A percentile compares a stretch with the other conserved stretches of the same genome.
Evolutionary conservation across 2,329 filamentous ascomycete genomes (phyloP).

Genomic region (Penicillium sp.): DNA sequence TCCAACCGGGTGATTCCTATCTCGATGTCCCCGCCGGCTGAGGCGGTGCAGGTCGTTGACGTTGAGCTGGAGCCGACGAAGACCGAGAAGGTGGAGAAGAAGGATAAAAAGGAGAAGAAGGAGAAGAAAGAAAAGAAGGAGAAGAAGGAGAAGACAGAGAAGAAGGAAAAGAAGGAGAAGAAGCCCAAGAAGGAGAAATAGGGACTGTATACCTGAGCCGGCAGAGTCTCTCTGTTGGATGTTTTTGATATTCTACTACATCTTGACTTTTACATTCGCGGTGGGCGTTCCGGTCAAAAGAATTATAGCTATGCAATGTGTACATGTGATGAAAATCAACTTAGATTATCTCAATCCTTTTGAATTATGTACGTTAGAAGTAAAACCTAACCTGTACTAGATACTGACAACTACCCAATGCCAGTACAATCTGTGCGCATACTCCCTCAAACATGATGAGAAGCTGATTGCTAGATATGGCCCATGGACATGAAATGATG

Average conservation of each 20-base stretch:
- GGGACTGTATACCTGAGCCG: constrained; percentile 2
- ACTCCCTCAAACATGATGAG: too few relatives aligned
- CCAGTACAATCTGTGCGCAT: too few relatives aligned
- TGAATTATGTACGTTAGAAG: background rate
- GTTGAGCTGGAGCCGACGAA: constrained; percentile 11
- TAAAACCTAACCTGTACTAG: background rate
- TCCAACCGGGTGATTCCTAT: constrained; percentile 24
- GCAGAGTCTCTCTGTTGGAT: background rate
- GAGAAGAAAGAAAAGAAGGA: constrained; percentile 15
- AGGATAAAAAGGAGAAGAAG: constrained; percentile 15
- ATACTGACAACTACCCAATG: background rate
- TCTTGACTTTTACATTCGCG: constrained; percentile 13
- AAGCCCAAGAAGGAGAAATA: constrained; percentile 13
- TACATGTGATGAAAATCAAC: constrained; percentile 5
- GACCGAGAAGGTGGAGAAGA: constrained; percentile 5
- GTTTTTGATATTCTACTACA: constrained; percentile 1
- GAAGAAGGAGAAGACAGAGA: constrained; percentile 9
- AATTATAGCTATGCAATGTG: constrained; percentile 9
- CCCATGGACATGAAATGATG: too few relatives aligned
- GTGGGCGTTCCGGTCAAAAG: constrained; percentile 21
- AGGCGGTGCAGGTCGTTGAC: constrained; percentile 15
- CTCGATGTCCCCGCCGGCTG: constrained; percentile 10
- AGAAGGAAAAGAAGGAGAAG: constrained; percentile 16
- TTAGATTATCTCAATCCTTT: background rate
- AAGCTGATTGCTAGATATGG: too few relatives aligned